Evolutionary conservation across 2,329 filamentous ascomycete species (phyloP), one percentile per base, ranked within the genome.

Genomic region (Paecilomyces sp.): DNA sequence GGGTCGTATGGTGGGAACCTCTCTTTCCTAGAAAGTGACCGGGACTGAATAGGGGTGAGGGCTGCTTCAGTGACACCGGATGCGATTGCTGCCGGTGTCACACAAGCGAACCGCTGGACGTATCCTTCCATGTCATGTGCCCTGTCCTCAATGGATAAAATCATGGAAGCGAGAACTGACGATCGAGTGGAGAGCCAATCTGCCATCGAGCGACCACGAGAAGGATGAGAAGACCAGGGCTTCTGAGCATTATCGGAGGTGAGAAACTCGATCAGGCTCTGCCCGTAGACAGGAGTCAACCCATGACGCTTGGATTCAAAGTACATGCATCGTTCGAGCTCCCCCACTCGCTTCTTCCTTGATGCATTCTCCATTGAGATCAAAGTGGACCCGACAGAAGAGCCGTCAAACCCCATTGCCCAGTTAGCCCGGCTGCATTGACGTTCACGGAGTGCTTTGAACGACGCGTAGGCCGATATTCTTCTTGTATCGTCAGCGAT

Each of bases 51-150:
- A 54, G 87, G 79, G 0, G 89, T 89, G 6, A 94, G 79, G 1
- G 90, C 72, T 25, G 92, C 79, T 30, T 83, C 80, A 18, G 86
- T 85, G 67, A 95, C 80, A 64, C 95, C 91, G 31, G 88, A 85
- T 0, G 92, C 91, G 3, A 96, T 87, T 12, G 91, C 93, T 1
- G 91, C 88, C 1, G 94, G 94, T 0, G 94, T 97, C 34, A 96
- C 87, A 67, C 93, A 99, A 0, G 90, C 91, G 68, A 97, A 99
- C 70, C 93, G 91, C 63, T 89, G 86, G 57, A 99, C 88, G 2
- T 84, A 87, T 0, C 85, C 86, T 67, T 93, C 88, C 75, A 96
- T 81, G 13, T 82, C 80, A 57, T 86, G 83, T 1, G 92, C 87
- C 25, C 92, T 87, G 67, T 91, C 83, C 50, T 88, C 83, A 0